Evolutionary conservation across 768 basidiomycete genomes (phyloP), one percentile per base, ranked within the genome.

Genomic region (Suillus bovinus): DNA sequence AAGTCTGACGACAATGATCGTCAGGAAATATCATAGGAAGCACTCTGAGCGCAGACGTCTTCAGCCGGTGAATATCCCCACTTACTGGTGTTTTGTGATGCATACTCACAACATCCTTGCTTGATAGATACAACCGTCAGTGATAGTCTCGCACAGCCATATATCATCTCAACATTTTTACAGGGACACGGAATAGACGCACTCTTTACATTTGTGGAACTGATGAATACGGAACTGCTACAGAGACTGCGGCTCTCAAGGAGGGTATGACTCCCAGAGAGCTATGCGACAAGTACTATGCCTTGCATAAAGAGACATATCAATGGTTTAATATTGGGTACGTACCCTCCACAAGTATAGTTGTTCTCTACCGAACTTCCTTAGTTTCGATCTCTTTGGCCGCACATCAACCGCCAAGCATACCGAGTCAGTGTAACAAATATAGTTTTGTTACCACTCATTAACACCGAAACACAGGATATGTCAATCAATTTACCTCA

Each of bases 201-300:
- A 96, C 94, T 34, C 33, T 99, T 36, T 99, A 96, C 73, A 84
- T 99, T 61, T 99, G 97, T 75, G 97, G 97, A 31, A 99, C 97
- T 5, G 97, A 99, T 72, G 97, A 99, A 76, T 99, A 99, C 70
- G 97, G 97, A n/a, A 99, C 97, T 8, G 96, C 97, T 0, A 97
- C 97, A 0, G 97, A 99, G 80, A 98, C 96, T 3, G 96, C 97
- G 33, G 33, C 97, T 4, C 74, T 94, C 63, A 94, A 94, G 71
- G 94, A 96, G 72, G 86, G 88, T 0, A 74, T 95, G 42, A 86
- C 91, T 13, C 91, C 94, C 0, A 80, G 79, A 64, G 85, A 88
- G 67, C 81, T 98, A 2, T 97, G 94, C 74, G 91, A 95, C 76
- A 95, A 96, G 77, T 98, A 98, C 74, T 79, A 96, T 69, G 80